A percentile compares a stretch with the other conserved stretches of the same genome.
Evolutionary conservation across 202 grass and related monocot species (phyloP).

Genomic region (Zizania palustris): DNA sequence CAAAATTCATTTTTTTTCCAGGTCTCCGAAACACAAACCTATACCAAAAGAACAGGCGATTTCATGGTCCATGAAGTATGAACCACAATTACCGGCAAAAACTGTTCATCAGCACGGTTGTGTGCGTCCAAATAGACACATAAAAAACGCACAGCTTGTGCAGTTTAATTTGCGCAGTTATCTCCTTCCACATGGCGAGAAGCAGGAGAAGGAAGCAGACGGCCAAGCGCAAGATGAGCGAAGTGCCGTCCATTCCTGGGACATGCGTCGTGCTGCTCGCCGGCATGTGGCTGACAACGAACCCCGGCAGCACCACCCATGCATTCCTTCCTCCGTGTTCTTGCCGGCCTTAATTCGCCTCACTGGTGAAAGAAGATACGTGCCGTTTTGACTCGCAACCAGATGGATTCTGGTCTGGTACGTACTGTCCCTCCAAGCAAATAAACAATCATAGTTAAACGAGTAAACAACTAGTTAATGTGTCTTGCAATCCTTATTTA

Average conservation of each 20-base stretch:
- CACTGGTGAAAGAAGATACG: no score
- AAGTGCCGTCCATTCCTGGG: neutral
- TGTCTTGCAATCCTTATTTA: neutral
- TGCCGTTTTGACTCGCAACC: no score
- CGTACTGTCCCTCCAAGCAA: neutral
- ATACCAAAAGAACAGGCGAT: no score
- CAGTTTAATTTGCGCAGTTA: neutral
- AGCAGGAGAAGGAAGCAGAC: neutral
- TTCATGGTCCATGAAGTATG: no score
- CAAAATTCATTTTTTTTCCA: no score
- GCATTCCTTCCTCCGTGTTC: conserved; percentile 5
- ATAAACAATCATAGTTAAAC: neutral
- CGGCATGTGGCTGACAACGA: conserved; percentile 10
- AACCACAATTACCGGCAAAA: neutral
- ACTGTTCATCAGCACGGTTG: neutral
- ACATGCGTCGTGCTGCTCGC: conserved; percentile 5
- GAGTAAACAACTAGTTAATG: neutral
- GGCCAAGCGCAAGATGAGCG: no score
- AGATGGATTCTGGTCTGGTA: neutral
- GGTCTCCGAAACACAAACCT: no score
- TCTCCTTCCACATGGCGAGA: conserved; percentile 21
- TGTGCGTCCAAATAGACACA: no score
- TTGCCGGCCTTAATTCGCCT: no score
- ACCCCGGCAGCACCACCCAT: conserved; percentile 27
- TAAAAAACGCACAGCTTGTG: no score